These are phyloP conservation scores for Seiridium cupressi DNA, from an alignment of 2,329 filamentous ascomycete species.

Conservation along the genomic window DNA sequence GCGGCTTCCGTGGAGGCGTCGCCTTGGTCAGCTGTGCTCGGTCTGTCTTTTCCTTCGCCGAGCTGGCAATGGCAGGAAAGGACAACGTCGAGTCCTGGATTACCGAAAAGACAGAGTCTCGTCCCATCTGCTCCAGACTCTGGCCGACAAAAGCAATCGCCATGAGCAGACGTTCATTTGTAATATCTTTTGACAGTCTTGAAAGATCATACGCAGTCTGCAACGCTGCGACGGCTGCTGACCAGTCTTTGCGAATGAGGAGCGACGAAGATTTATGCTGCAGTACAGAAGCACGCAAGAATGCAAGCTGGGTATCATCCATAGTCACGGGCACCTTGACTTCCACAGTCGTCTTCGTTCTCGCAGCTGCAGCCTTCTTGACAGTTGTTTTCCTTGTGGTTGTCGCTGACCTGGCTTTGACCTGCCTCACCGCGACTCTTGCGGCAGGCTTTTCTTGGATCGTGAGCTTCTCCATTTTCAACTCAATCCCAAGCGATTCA, in stretches of 20 bases:
- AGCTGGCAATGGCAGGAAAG: conserved; percentile 64
- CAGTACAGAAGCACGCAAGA: conserved; percentile 36
- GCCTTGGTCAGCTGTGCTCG: conserved; percentile 32
- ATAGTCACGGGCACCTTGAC: conserved; percentile 10
- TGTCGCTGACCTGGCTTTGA: conserved; percentile 15
- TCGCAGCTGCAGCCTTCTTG: conserved; percentile 26
- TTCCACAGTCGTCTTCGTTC: conserved; percentile 12
- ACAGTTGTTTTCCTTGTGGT: conserved; percentile 21
- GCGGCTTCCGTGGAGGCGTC: conserved; percentile 32
- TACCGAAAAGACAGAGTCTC: conserved; percentile 82
- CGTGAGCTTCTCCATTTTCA: conserved; percentile 31
- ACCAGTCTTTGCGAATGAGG: conserved; percentile 53
- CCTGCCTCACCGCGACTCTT: conserved; percentile 17
- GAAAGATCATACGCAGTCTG: conserved; percentile 45
- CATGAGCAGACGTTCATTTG: conserved; percentile 57
- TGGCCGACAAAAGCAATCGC: conserved; percentile 68
- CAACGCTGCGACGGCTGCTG: conserved; percentile 55
- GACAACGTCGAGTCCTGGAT: conserved; percentile 92
- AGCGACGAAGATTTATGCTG: conserved; percentile 43
- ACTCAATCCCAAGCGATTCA: conserved; percentile 29
- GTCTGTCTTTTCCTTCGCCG: conserved; percentile 37
- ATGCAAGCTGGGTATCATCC: conserved; percentile 32
- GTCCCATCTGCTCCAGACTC: conserved; percentile 69
- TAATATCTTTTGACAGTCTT: conserved; percentile 36
- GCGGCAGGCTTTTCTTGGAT: conserved; percentile 27